These are phyloP conservation scores for Nitzschia palea DNA, from an alignment of 108 stramenopile genomes.

Conservation along the genomic window DNA sequence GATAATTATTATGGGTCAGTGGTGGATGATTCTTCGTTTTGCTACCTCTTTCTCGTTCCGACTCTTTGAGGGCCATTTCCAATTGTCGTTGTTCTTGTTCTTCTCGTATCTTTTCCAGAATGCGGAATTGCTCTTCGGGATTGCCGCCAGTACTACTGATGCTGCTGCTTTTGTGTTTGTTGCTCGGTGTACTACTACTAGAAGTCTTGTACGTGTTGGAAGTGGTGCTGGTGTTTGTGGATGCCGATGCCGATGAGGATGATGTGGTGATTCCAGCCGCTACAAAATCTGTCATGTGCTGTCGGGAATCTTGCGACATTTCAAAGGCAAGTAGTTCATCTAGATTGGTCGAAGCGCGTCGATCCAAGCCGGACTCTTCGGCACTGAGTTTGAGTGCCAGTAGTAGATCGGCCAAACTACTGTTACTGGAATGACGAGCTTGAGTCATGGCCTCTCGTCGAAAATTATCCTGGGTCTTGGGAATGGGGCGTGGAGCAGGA, in stretches of 20 bases:
- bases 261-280: slow-evolving; percentile 18
- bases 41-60: neutral
- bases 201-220: neutral
- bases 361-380: slow-evolving; percentile 8
- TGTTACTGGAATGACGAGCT: neutral
- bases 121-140: slow-evolving; percentile 12
- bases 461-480: slow-evolving; percentile 1
- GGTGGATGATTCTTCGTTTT: neutral
- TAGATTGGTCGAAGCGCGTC: slow-evolving; percentile 7
- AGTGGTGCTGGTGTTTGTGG: neutral
- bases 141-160: neutral
- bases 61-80: slow-evolving; percentile 22
- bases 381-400: slow-evolving; percentile 21
- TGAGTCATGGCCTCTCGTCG: slow-evolving; percentile 6
- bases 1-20: too few species aligned
- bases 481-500: neutral
- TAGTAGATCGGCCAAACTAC: slow-evolving; percentile 15
- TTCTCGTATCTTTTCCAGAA: slow-evolving; percentile 22
- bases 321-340: slow-evolving; percentile 20
- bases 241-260: neutral
- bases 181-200: neutral
- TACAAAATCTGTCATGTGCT: slow-evolving; percentile 20
- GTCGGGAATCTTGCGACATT: neutral
- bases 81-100: slow-evolving; percentile 29
- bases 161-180: neutral